Evolutionary conservation across 768 basidiomycete genomes (phyloP), one percentile per base, ranked within the genome.

Genomic region (Phylloporus sp.): DNA sequence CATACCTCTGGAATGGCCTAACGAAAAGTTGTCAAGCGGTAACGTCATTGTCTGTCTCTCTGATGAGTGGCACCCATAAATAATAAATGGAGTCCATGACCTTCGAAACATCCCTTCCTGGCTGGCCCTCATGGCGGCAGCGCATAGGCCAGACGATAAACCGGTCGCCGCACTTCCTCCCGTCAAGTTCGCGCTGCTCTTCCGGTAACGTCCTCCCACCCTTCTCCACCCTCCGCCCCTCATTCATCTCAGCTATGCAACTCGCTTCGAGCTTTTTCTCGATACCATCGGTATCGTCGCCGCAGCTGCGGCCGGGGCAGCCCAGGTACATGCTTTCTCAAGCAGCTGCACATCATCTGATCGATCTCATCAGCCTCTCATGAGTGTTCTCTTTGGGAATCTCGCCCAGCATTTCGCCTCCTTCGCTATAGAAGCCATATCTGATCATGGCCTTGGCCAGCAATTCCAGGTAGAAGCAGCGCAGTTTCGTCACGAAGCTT

Each of bases 371-470:
- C 46, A 86, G 81, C 86, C 85, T 5, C 70, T 87, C 35, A 86
- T 90, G 85, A 80, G 80, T 53, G 69, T 96, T 44, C 75, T 96
- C 31, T 95, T 96, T 63, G 92, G 91, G 32, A 80, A 80, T 39
- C 78, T 94, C 39, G 85, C 85, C 0, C 76, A 88, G 55, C 68
- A 74, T 29, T 91, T 90, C 66, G 84, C 90, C 58, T 42, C 53
- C 9, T 90, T 90, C 6, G 47, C 22, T 0, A 46, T 49, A 1
- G 11, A 56, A 3, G 21, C 7, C 5, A 1, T 15, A 14, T 60
- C 56, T 9, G 56, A 62, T 1, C 35, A 63, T 9, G 34, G 58
- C 21, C 21, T 60, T 8, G 68, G 65, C 6, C 63, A 62, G 6
- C 67, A 65, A 1, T 46, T 75, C 4, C 44, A 63, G 2, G 14